These are phyloP conservation scores for Ceratocystis smalleyi DNA, from an alignment of 2,329 filamentous ascomycete genomes.

Conservation along the genomic window DNA sequence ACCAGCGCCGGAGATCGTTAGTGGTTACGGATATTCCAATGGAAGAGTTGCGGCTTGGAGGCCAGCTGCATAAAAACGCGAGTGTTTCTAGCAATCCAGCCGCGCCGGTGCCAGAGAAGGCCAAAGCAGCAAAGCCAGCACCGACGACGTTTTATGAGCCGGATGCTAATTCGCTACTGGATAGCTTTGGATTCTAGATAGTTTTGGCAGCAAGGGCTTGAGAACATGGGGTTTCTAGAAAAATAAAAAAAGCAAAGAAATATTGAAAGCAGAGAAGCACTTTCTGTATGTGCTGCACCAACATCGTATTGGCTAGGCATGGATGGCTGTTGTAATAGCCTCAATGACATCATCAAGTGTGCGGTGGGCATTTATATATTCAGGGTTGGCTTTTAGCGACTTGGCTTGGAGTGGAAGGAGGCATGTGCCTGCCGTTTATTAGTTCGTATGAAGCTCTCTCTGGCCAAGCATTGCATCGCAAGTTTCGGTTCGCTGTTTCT, in stretches of 20 bases:
- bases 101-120: constrained; percentile 20
- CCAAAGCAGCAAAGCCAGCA: constrained; percentile 35
- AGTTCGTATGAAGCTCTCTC: background rate
- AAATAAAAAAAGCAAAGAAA: background rate
- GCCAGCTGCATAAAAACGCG: constrained; percentile 24
- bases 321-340: background rate
- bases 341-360: background rate
- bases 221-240: background rate
- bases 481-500: background rate
- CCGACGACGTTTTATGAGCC: constrained; percentile 81
- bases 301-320: background rate
- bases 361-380: background rate
- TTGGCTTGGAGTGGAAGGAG: background rate
- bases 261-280: background rate
- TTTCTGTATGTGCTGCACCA: background rate
- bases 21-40: constrained; percentile 60
- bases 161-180: constrained; percentile 72
- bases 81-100: constrained; percentile 3
- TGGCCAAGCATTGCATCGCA: too few species aligned
- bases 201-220: too few species aligned
- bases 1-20: constrained; percentile 52
- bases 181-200: constrained; percentile 74
- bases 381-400: background rate
- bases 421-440: background rate
- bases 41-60: constrained; percentile 24